phyloP scores from a whole-genome alignment of 768 basidiomycete genomes.

The Russula sp. region DNA sequence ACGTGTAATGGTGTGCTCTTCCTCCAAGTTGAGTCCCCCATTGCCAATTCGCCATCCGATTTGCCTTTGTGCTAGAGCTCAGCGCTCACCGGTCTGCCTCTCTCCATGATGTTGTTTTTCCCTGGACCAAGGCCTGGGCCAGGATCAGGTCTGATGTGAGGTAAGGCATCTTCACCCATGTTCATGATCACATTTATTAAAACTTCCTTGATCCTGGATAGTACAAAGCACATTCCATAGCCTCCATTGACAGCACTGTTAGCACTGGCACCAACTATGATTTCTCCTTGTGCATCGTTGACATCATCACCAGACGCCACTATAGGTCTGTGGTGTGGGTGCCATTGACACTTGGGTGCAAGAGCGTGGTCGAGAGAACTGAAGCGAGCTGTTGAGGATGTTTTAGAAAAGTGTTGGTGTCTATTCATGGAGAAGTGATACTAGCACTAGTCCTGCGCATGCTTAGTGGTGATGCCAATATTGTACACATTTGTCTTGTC shows the following conservation, averaged over 20 bases:
- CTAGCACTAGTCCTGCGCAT: too few relatives aligned
- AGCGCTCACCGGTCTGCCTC: conserved; percentile 11
- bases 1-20: conserved; percentile 34
- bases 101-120: background rate
- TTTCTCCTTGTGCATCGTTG: conserved; percentile 22
- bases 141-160: background rate
- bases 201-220: conserved; percentile 5
- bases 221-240: conserved; percentile 13
- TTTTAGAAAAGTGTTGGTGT: too few relatives aligned
- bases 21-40: background rate
- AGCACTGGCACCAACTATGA: background rate
- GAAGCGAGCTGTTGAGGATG: too few relatives aligned
- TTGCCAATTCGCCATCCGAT: conserved; percentile 11
- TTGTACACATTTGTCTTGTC: too few relatives aligned
- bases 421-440: too few relatives aligned
- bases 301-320: conserved; percentile 28
- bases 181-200: conserved; percentile 1
- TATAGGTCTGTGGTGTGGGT: background rate
- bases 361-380: too few relatives aligned
- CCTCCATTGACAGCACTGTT: conserved; percentile 2
- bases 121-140: background rate
- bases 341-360: conserved; percentile 3
- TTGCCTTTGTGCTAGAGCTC: conserved; percentile 6
- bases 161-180: background rate
- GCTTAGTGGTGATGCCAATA: too few relatives aligned